phyloP scores from a whole-genome alignment of 352 stramenopile genomes.

The Globisporangium paroecandrum region DNA sequence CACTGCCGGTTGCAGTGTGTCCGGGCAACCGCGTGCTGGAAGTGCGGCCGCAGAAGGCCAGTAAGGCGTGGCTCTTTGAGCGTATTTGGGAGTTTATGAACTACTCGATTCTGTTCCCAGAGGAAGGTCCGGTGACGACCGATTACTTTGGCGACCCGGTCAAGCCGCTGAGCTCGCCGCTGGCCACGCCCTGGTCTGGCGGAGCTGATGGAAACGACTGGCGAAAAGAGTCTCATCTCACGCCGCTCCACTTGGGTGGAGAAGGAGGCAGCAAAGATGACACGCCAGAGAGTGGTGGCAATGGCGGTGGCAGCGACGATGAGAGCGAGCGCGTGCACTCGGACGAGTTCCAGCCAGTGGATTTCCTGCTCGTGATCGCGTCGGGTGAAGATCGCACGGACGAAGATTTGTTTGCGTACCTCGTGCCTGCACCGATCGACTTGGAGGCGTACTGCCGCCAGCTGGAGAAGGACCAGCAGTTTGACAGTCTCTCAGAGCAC shows the following conservation, averaged over 20 bases:
- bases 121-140: slow-evolving; percentile 59
- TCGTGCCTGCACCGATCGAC: slow-evolving; percentile 79
- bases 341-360: slow-evolving; percentile 32
- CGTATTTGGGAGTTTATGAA: slow-evolving; percentile 87
- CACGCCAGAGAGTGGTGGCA: background rate
- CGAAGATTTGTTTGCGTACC: slow-evolving; percentile 76
- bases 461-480: slow-evolving; percentile 56
- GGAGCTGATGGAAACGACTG: slow-evolving; percentile 7
- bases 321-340: background rate
- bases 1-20: slow-evolving; percentile 67
- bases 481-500: background rate
- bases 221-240: slow-evolving; percentile 11
- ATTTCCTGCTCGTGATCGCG: slow-evolving; percentile 84
- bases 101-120: slow-evolving; percentile 55
- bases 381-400: slow-evolving; percentile 80
- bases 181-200: slow-evolving; percentile 34
- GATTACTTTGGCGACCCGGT: slow-evolving; percentile 72
- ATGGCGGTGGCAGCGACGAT: background rate
- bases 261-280: background rate
- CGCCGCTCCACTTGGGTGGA: slow-evolving; percentile 15
- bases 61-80: slow-evolving; percentile 77
- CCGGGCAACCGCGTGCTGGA: slow-evolving; percentile 75
- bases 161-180: slow-evolving; percentile 38
- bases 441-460: slow-evolving; percentile 75
- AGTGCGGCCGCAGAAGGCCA: slow-evolving; percentile 76